A percentile compares a stretch with the other conserved stretches of the same genome.
These are phyloP conservation scores for Lablab purpureus DNA, from an alignment of 306 rosid species.

Conservation along the genomic window DNA sequence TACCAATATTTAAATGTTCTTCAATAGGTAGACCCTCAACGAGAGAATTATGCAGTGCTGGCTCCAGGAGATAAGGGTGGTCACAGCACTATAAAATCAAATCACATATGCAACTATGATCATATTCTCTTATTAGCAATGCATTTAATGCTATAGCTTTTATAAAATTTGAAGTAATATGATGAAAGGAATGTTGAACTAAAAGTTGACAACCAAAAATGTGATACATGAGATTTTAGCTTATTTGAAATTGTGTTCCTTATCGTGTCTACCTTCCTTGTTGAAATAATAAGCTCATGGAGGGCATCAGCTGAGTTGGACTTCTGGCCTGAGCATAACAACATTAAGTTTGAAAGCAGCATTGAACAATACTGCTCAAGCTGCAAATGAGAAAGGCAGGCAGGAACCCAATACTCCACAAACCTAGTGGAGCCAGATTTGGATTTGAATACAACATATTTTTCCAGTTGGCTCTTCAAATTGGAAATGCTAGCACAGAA, in stretches of 20 bases:
- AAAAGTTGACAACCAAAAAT: conserved; percentile 5
- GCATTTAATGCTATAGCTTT: conserved; percentile 26
- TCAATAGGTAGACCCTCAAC: conserved; percentile 47
- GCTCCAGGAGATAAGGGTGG: conserved; percentile 56
- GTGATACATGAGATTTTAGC: conserved; percentile 23
- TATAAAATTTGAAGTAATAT: conserved; percentile 19
- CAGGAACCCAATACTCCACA: conserved; percentile 63
- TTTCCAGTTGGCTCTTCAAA: conserved; percentile 50
- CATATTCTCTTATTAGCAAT: conserved; percentile 23
- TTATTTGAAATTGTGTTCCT: conserved; percentile 32
- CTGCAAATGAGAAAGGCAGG: conserved; percentile 56
- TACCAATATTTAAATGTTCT: conserved; percentile 48
- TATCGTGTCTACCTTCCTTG: conserved; percentile 50
- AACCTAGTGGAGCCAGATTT: conserved; percentile 44
- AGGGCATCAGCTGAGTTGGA: conserved; percentile 42
- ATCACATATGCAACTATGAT: conserved; percentile 37
- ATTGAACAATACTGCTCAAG: conserved; percentile 61
- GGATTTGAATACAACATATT: conserved; percentile 49
- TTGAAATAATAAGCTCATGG: conserved; percentile 49
- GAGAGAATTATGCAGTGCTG: conserved; percentile 37
- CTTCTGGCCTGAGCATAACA: conserved; percentile 52
- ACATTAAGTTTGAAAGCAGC: conserved; percentile 51
- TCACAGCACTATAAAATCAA: conserved; percentile 54
- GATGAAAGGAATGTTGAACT: conserved; percentile 15
- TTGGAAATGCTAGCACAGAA: conserved; percentile 41